Base-by-base conservation (phyloP, 768 basidiomycete species). In the Boletus tomentosulus region DNA sequence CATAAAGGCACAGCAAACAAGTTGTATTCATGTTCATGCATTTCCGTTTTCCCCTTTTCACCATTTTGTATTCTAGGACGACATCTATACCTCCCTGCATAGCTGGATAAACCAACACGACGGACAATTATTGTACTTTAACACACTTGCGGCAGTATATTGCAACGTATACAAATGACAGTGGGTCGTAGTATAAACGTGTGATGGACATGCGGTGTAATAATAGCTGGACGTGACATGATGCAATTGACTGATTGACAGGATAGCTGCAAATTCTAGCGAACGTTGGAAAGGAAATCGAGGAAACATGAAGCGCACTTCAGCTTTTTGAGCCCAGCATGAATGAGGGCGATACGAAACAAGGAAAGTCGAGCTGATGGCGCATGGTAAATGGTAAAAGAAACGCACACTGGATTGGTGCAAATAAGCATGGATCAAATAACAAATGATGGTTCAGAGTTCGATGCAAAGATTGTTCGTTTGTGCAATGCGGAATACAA, bases 391-490 rank as follows among this genome's bases (percentile, higher is more conserved):
- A 68, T 68, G n/a, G 44, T 47, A 42, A 38, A 50, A 70, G 62
- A 68, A 62, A 60, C 60, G 57, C 19, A 43, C 53, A 62, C 59
- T 67, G 65, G 63, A 70, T 70, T 54, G 27, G 55, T 68, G 64
- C 66, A 68, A 68, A 68, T 68, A 62, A 68, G 67, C 67, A 68
- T 60, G 64, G 61, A 58, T 69, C 55, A 70, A 66, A 68, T 67
- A 55, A 62, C 54, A 57, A 62, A 52, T 64, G 39, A 62, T 59
- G 51, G 15, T 53, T 48, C 63, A 64, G 57, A 66, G 56, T 71
- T 71, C 54, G 59, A 71, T 71, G 68, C 66, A 45, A 56, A 70
- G 60, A 71, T 70, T 64, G 64, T 64, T 61, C 66, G 59, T 46
- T 60, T 47, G 58, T 65, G 57, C 57, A 46, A 51, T 60, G 66